Percentiles rank a stretch among this genome's conserved stretches.
phyloP scores from a whole-genome alignment of 139 green algal species.

The Volvox africanus region DNA sequence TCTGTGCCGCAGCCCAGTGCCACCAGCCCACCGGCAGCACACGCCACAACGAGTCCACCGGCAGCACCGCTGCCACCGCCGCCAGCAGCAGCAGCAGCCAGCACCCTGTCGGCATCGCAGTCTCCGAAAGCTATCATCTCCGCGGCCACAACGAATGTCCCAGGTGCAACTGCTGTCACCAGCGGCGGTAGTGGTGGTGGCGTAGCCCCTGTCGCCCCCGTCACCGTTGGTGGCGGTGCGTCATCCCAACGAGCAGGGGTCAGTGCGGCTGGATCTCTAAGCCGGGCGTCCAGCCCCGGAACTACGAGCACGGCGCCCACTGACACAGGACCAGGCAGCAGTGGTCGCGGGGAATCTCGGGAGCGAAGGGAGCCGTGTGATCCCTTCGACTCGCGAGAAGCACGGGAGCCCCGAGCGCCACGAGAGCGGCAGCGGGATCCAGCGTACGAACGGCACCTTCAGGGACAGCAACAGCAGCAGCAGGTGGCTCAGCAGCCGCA shows the following conservation, averaged over 20 bases:
- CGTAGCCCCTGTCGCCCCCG: background rate
- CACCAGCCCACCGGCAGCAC: too few species aligned
- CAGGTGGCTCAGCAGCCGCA: background rate
- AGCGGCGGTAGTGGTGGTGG: background rate
- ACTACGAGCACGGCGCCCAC: conserved; percentile 7
- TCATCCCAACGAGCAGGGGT: background rate
- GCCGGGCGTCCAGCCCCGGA: conserved; percentile 23
- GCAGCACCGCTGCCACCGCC: background rate
- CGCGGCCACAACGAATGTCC: background rate
- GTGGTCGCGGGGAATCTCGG: background rate
- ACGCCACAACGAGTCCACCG: too few species aligned
- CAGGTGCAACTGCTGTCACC: background rate
- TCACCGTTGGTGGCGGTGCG: background rate
- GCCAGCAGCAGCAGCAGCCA: background rate
- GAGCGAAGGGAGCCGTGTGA: background rate
- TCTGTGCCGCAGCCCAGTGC: too few species aligned
- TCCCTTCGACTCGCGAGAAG: background rate
- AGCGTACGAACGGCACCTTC: conserved; percentile 24
- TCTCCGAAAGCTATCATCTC: background rate
- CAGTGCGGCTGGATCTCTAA: background rate
- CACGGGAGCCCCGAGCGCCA: background rate
- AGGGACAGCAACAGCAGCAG: conserved; percentile 28
- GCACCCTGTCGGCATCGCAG: background rate
- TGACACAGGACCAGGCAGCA: background rate
- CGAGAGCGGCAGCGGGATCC: conserved; percentile 21